Evolutionary conservation across 2,329 filamentous ascomycete species (phyloP).

Genomic region (Stachybotrys echinatus): DNA sequence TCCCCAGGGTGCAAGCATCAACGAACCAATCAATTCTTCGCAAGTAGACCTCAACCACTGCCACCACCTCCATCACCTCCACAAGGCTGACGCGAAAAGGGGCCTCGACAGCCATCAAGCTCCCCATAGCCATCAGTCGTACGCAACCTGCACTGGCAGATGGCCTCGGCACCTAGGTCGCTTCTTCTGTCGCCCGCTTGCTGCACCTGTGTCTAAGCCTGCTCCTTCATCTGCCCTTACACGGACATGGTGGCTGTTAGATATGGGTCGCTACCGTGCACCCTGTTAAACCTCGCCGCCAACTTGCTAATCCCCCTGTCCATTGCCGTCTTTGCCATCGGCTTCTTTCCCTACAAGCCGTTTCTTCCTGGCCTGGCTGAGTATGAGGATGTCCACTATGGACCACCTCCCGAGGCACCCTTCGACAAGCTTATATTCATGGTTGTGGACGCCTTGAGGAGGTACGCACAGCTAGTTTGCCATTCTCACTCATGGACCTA

Average conservation of each 20-base stretch:
- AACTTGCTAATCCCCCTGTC: conserved; percentile 75
- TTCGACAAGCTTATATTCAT: conserved; percentile 95
- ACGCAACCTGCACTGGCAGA: not conserved
- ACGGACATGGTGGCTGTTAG: conserved; percentile 15
- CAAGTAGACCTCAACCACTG: too few relatives aligned
- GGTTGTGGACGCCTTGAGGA: conserved; percentile 92
- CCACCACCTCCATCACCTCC: too few relatives aligned
- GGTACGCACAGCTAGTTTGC: conserved; percentile 44
- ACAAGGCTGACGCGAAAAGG: not conserved
- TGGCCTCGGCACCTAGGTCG: not conserved
- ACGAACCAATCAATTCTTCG: too few relatives aligned
- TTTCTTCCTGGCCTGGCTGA: conserved; percentile 79
- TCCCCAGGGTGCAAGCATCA: not conserved
- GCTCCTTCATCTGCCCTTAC: not conserved
- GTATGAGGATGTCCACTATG: conserved; percentile 53
- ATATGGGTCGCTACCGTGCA: conserved; percentile 21
- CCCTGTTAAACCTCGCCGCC: conserved; percentile 53
- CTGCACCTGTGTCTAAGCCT: not conserved
- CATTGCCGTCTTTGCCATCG: conserved; percentile 72
- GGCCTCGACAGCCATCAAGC: not conserved
- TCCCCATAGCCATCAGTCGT: not conserved
- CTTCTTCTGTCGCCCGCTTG: too few relatives aligned
- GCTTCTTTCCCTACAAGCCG: conserved; percentile 98
- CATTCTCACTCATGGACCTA: not conserved
- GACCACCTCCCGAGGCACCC: conserved; percentile 54